phyloP scores from a whole-genome alignment of 2,329 filamentous ascomycete species.

The Exutisphaerella laricina region DNA sequence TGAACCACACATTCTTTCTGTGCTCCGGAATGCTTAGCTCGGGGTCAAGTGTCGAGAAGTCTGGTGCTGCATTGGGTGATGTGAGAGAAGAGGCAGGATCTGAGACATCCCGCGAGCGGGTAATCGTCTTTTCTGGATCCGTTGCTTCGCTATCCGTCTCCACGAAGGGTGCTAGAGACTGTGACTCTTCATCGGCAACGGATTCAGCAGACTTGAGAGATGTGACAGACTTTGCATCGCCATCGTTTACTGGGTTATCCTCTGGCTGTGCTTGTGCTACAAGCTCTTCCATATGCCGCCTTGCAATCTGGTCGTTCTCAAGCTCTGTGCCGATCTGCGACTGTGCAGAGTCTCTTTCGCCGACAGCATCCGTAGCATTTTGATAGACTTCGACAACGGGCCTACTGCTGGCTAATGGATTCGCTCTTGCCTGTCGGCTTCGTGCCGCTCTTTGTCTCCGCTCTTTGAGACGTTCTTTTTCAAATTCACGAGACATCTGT shows the following conservation, averaged over 20 bases:
- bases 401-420: constrained; percentile 86
- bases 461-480: constrained; percentile 86
- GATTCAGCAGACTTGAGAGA: constrained; percentile 6
- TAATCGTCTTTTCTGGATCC: constrained; percentile 72
- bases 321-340: constrained; percentile 8
- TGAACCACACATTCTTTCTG: constrained; percentile 88
- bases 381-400: constrained; percentile 95
- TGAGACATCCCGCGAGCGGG: constrained; percentile 48
- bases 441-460: constrained; percentile 74
- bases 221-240: constrained; percentile 8
- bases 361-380: constrained; percentile 84
- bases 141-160: constrained; percentile 53
- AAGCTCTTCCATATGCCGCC: constrained; percentile 15
- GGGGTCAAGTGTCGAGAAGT: constrained; percentile 48
- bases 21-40: constrained; percentile 80
- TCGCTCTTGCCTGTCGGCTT: constrained; percentile 69
- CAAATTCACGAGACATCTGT: constrained; percentile 91
- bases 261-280: constrained; percentile 19
- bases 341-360: constrained; percentile 22
- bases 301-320: constrained; percentile 12
- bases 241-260: constrained; percentile 11
- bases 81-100: constrained; percentile 41
- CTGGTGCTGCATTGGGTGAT: constrained; percentile 48
- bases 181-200: constrained; percentile 6
- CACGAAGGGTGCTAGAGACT: constrained; percentile 17